Evolutionary conservation across 1,284 basidiomycete genomes (phyloP).

Genomic region (Pascua guehoae): DNA sequence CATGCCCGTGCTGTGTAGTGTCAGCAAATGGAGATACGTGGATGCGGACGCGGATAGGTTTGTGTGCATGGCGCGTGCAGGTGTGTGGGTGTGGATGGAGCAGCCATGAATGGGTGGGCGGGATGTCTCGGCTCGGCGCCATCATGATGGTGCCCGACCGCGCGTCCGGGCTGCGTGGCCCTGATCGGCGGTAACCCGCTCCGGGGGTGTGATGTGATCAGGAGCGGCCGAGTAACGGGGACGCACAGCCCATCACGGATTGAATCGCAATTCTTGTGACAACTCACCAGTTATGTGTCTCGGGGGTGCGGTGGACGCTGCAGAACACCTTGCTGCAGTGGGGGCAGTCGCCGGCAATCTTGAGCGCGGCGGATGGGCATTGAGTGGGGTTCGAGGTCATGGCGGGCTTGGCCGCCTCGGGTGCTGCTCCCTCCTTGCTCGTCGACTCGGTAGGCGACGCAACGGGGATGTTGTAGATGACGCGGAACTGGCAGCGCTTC

Average conservation of each 20-base stretch:
- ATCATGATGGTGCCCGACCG: too few relatives aligned
- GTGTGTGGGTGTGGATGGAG: too few relatives aligned
- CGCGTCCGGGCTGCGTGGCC: too few relatives aligned
- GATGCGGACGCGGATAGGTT: not conserved
- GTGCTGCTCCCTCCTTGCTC: not conserved
- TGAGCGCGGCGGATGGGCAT: conserved; percentile 47
- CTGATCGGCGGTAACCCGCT: too few relatives aligned
- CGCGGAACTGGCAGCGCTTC: conserved; percentile 48
- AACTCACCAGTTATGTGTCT: conserved; percentile 51
- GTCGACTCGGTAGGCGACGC: not conserved
- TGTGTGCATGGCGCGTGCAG: not conserved
- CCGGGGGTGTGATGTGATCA: too few relatives aligned
- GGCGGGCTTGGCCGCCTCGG: conserved; percentile 21
- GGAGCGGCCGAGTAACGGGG: too few relatives aligned
- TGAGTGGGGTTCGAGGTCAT: conserved; percentile 45
- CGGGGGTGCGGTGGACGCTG: conserved; percentile 48
- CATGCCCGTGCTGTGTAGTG: conserved; percentile 38
- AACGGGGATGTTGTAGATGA: conserved; percentile 48
- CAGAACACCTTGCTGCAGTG: conserved; percentile 50
- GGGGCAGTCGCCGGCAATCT: conserved; percentile 50
- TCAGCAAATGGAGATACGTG: conserved; percentile 11
- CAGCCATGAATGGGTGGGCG: too few relatives aligned
- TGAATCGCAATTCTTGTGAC: too few relatives aligned
- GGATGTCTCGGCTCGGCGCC: too few relatives aligned
- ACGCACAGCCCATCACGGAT: too few relatives aligned